Conservation (phyloP, 495 filamentous ascomycete genomes). For the Xylaria bambusicola region DNA sequence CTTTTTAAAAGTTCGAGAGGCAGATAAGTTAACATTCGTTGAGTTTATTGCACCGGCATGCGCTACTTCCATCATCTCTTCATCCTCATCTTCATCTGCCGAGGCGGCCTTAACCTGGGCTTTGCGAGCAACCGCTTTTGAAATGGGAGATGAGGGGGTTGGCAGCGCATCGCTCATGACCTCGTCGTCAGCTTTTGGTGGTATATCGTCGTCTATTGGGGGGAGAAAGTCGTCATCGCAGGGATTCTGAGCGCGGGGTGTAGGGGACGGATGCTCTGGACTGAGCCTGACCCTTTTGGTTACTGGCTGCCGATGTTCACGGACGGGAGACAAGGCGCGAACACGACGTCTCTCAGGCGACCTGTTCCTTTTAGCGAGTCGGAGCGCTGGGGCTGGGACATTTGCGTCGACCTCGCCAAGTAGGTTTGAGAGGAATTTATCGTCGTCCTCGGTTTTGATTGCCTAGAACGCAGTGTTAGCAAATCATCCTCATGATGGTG, state of each 20-base stretch:
- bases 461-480: conserved; percentile 30
- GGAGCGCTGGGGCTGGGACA: conserved; percentile 57
- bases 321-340: conserved; percentile 76
- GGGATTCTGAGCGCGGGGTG: conserved; percentile 44
- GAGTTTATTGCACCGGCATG: conserved; percentile 68
- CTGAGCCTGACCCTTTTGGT: conserved; percentile 55
- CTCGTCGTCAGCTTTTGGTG: conserved; percentile 38
- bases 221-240: conserved; percentile 51
- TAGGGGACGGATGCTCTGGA: conserved; percentile 46
- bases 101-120: conserved; percentile 61
- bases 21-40: conserved; percentile 81
- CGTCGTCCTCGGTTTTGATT: conserved; percentile 77
- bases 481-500: neutral
- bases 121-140: conserved; percentile 78
- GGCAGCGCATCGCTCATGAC: conserved; percentile 74
- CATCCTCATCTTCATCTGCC: conserved; percentile 68
- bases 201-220: conserved; percentile 53
- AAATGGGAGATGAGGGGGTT: conserved; percentile 81
- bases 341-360: conserved; percentile 74
- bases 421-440: conserved; percentile 79
- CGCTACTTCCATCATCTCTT: conserved; percentile 82
- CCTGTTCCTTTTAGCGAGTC: conserved; percentile 62
- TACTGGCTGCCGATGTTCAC: conserved; percentile 42
- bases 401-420: conserved; percentile 89
- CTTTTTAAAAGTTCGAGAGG: conserved; percentile 77